These are phyloP conservation scores for Cercophora scortea DNA, from an alignment of 495 filamentous ascomycete species.

Conservation along the genomic window DNA sequence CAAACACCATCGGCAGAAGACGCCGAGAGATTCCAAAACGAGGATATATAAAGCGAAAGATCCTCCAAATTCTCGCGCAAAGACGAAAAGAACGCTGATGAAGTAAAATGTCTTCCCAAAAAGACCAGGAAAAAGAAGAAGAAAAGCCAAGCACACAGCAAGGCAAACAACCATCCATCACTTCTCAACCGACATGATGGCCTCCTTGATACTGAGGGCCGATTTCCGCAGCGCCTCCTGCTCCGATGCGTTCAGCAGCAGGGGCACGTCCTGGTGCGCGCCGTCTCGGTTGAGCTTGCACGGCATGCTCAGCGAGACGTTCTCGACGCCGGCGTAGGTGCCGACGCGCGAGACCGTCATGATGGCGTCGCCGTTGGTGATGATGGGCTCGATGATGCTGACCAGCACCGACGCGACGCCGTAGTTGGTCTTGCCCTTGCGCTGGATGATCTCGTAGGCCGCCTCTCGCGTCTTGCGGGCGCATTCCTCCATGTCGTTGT, in stretches of 20 bases:
- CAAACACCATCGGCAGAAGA: too few relatives aligned
- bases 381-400: slow-evolving; percentile 20
- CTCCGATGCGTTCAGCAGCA: slow-evolving; percentile 17
- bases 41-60: too few relatives aligned
- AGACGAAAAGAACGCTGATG: too few relatives aligned
- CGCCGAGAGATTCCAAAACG: too few relatives aligned
- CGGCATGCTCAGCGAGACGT: slow-evolving; percentile 24
- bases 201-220: slow-evolving; percentile 17
- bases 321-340: slow-evolving; percentile 18
- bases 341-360: slow-evolving; percentile 23
- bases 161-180: neutral
- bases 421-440: slow-evolving; percentile 55
- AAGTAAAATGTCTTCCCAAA: too few relatives aligned
- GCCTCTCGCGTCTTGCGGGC: slow-evolving; percentile 17
- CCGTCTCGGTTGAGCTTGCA: slow-evolving; percentile 23
- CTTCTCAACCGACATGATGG: neutral
- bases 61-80: too few relatives aligned
- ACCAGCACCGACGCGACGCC: slow-evolving; percentile 41
- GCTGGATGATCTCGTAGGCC: slow-evolving; percentile 50
- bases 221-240: slow-evolving; percentile 30
- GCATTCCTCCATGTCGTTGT: slow-evolving; percentile 16
- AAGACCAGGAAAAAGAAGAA: neutral
- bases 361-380: slow-evolving; percentile 20
- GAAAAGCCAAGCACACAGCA: neutral
- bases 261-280: slow-evolving; percentile 19